Percentiles rank a stretch among this genome's conserved stretches.
Evolutionary conservation across 1,284 basidiomycete genomes (phyloP).

Genomic region (Ceratobasidium sp.): DNA sequence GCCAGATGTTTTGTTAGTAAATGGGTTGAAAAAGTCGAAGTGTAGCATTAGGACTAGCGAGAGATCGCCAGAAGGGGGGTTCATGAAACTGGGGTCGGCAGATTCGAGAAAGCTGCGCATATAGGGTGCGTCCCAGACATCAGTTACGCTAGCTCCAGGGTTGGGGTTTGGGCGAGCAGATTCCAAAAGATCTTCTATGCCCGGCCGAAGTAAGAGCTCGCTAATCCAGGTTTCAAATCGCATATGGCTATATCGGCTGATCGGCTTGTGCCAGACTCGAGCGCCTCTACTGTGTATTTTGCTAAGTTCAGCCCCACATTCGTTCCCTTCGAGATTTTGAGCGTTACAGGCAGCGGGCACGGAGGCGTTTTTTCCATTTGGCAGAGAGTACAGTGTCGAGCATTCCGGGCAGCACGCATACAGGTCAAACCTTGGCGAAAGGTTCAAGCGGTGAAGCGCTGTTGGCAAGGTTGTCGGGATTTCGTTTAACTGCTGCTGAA

Average conservation of each 20-base stretch:
- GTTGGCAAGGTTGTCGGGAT: not conserved
- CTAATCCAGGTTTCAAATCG: not conserved
- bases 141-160: not conserved
- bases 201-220: not conserved
- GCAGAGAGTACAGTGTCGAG: not conserved
- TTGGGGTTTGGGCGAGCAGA: not conserved
- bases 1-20: not conserved
- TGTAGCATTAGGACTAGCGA: not conserved
- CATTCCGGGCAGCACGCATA: slow-evolving; percentile 6
- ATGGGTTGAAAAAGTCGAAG: slow-evolving; percentile 42
- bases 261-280: not conserved
- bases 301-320: not conserved
- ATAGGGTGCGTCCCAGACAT: slow-evolving; percentile 6
- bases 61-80: not conserved
- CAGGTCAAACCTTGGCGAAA: not conserved
- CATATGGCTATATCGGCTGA: slow-evolving; percentile 4
- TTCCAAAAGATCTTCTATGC: slow-evolving; percentile 9
- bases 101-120: not conserved
- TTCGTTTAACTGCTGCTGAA: not conserved
- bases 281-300: not conserved
- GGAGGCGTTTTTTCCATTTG: not conserved
- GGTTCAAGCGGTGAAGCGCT: slow-evolving; percentile 3
- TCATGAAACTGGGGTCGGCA: too few relatives aligned
- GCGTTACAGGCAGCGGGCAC: not conserved
- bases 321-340: not conserved